Conservation (phyloP, 345 rosid species). For the Pistacia integerrima region DNA sequence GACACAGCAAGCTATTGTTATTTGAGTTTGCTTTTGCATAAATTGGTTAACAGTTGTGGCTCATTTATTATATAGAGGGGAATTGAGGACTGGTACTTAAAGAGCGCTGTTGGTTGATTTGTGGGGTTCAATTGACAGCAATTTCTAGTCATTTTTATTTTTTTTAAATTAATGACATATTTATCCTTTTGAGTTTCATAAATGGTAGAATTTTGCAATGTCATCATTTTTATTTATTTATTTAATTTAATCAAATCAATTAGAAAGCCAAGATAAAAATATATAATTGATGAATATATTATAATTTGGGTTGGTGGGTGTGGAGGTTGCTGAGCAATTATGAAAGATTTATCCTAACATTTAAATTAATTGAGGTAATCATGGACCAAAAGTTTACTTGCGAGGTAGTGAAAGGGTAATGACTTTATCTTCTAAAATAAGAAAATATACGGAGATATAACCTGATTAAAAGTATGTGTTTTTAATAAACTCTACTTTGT, state of each 20-base stretch:
- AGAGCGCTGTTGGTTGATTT: constrained; percentile 12
- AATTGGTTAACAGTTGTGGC: neutral
- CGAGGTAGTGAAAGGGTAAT: neutral
- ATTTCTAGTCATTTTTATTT: neutral
- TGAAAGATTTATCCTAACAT: neutral
- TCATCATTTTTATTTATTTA: neutral
- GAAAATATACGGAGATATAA: constrained; percentile 4
- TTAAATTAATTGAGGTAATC: neutral
- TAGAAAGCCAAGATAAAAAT: too few species aligned
- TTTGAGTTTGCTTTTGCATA: constrained; percentile 1
- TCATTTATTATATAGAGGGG: neutral
- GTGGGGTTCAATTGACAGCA: constrained; percentile 14
- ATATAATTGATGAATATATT: neutral
- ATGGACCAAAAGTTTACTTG: neutral
- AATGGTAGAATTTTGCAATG: neutral
- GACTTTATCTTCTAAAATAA: constrained; percentile 36
- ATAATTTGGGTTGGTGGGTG: neutral
- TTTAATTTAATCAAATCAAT: too few species aligned
- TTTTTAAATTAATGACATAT: neutral
- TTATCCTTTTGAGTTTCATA: neutral
- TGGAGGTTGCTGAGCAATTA: constrained; percentile 11
- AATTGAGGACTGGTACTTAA: too few species aligned
- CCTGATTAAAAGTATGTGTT: too few species aligned
- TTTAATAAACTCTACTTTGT: too few species aligned
- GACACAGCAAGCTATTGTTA: constrained; percentile 12